Conservation (phyloP, 495 filamentous ascomycete species). For the Xylaria curta region DNA sequence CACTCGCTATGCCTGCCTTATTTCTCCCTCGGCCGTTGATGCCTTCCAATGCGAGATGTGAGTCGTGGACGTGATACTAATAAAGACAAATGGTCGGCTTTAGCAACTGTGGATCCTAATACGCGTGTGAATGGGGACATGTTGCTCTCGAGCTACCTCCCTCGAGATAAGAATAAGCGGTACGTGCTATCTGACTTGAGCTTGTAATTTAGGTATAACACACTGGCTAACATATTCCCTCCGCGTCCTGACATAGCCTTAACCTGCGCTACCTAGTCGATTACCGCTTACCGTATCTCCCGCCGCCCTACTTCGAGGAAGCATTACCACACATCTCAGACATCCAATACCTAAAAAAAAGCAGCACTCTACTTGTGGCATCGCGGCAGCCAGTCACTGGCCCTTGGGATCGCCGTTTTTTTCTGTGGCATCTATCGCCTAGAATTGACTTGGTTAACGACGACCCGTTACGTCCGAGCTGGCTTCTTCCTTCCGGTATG, state of each 20-base stretch:
- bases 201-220: neutral
- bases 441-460: neutral
- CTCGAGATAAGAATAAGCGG: constrained; percentile 30
- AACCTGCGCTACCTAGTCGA: constrained; percentile 4
- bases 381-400: constrained; percentile 15
- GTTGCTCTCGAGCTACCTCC: constrained; percentile 33
- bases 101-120: neutral
- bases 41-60: neutral
- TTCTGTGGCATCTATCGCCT: constrained; percentile 30
- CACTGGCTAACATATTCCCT: neutral
- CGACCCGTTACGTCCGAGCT: constrained; percentile 25
- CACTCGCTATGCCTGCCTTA: neutral
- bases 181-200: neutral
- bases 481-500: constrained; percentile 26
- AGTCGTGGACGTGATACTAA: neutral
- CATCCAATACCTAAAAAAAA: constrained; percentile 41
- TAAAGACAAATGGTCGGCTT: neutral
- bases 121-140: neutral
- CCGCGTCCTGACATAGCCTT: constrained; percentile 17
- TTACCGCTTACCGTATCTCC: neutral
- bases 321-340: constrained; percentile 29
- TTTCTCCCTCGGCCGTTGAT: neutral
- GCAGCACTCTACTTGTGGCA: constrained; percentile 37
- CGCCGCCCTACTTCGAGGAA: neutral
- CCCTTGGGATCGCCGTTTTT: neutral